Evolutionary conservation across 2,329 filamentous ascomycete species (phyloP).

Genomic region (Pseudogymnoascus sp.): DNA sequence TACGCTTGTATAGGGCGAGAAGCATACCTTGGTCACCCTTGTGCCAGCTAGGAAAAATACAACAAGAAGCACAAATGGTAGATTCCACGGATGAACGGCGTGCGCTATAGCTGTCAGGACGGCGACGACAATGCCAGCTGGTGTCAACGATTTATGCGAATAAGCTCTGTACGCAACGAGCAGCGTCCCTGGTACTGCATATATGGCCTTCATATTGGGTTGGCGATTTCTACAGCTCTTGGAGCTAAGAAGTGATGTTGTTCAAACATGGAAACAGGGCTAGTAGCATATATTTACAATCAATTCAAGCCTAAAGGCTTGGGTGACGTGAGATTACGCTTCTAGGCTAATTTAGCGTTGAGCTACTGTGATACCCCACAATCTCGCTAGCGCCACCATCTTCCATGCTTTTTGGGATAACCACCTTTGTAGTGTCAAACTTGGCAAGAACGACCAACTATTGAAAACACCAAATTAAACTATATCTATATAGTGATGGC

Average conservation of each 20-base stretch:
- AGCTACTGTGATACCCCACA: not conserved
- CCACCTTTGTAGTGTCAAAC: not conserved
- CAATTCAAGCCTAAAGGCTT: not conserved
- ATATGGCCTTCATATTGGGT: constrained; percentile 44
- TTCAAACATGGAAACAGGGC: not conserved
- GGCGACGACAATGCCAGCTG: constrained; percentile 63
- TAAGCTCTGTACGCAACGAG: constrained; percentile 59
- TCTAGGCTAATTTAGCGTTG: not conserved
- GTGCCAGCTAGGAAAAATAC: constrained; percentile 85
- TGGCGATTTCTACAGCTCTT: not conserved
- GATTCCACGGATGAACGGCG: constrained; percentile 83
- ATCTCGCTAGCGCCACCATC: not conserved
- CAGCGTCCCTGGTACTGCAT: constrained; percentile 49
- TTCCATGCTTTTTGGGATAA: not conserved
- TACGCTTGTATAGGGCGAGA: constrained; percentile 11
- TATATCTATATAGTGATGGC: not conserved
- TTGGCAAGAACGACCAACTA: not conserved
- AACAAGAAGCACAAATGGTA: constrained; percentile 76
- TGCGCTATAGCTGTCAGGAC: constrained; percentile 67
- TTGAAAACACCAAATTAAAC: not conserved
- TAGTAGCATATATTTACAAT: not conserved
- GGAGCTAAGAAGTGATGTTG: constrained; percentile 7
- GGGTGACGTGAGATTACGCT: constrained; percentile 9
- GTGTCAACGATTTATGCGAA: constrained; percentile 69
- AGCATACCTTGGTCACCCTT: constrained; percentile 64